These are phyloP conservation scores for Leptodontidium sp. DNA, from an alignment of 2,329 filamentous ascomycete species.

Conservation along the genomic window DNA sequence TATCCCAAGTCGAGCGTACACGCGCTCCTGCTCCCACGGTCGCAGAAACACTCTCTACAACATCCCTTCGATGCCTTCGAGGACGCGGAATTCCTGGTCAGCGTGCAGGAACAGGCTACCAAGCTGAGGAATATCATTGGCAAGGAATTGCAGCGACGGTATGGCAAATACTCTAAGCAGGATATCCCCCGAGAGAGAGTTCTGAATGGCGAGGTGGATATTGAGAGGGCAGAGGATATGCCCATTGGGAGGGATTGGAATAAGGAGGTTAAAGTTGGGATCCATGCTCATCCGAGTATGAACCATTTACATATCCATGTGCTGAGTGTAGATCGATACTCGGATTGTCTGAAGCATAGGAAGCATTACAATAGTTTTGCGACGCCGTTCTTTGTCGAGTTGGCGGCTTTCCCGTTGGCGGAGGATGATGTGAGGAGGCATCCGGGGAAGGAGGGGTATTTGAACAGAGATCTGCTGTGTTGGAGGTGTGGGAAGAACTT, in stretches of 20 bases:
- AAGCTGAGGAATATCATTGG: slow-evolving; percentile 73
- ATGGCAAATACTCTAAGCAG: slow-evolving; percentile 67
- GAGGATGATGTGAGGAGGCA: slow-evolving; percentile 69
- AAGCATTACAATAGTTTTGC: slow-evolving; percentile 95
- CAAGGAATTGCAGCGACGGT: slow-evolving; percentile 74
- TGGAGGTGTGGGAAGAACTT: slow-evolving; percentile 86
- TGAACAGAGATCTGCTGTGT: slow-evolving; percentile 74
- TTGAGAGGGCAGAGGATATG: slow-evolving; percentile 57
- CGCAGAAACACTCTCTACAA: slow-evolving; percentile 62
- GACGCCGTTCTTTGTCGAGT: slow-evolving; percentile 80
- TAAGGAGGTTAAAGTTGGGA: slow-evolving; percentile 75
- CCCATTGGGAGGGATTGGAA: slow-evolving; percentile 82
- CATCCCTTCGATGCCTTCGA: slow-evolving; percentile 84
- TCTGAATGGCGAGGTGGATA: slow-evolving; percentile 63
- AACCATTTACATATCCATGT: slow-evolving; percentile 91
- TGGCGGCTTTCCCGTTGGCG: slow-evolving; percentile 82
- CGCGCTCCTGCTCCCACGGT: slow-evolving; percentile 85
- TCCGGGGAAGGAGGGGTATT: slow-evolving; percentile 63
- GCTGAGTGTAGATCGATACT: slow-evolving; percentile 80
- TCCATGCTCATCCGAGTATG: slow-evolving; percentile 93
- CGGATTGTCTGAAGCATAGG: slow-evolving; percentile 74
- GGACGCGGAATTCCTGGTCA: slow-evolving; percentile 71
- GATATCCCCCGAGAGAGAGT: slow-evolving; percentile 72
- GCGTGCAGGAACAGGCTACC: slow-evolving; percentile 66
- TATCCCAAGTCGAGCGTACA: slow-evolving; percentile 90